Conservation (phyloP, 1,284 basidiomycete species). For the Ganoderma boninense region DNA sequence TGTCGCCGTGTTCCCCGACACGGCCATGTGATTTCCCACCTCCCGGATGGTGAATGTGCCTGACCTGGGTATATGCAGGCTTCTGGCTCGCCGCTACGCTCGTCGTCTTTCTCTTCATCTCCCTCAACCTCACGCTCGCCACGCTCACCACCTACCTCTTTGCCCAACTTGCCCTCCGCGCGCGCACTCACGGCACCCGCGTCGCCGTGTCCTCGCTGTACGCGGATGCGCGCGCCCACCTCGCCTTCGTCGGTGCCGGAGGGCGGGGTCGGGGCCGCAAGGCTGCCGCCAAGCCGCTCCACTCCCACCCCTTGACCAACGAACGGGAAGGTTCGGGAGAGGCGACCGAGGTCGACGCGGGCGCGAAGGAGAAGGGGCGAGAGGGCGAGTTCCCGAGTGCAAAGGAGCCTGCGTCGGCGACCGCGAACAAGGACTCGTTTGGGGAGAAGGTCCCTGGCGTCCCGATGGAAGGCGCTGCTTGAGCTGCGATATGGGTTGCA, state of each 20-base stretch:
- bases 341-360: not conserved
- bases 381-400: not conserved
- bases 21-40: not conserved
- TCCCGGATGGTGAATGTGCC: not conserved
- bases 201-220: constrained; percentile 18
- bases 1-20: not conserved
- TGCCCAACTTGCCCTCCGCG: constrained; percentile 20
- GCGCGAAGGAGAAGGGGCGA: not conserved
- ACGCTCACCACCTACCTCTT: constrained; percentile 23
- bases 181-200: constrained; percentile 20
- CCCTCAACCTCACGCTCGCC: constrained; percentile 25
- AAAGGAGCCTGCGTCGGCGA: not conserved
- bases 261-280: constrained; percentile 3
- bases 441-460: constrained; percentile 6
- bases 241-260: constrained; percentile 4
- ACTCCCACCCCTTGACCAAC: not conserved
- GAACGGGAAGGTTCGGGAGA: not conserved
- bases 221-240: constrained; percentile 20
- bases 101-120: constrained; percentile 63
- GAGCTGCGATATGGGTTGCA: not conserved
- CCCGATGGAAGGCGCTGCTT: not conserved
- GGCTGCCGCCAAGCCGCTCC: not conserved
- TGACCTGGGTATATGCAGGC: constrained; percentile 2
- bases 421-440: not conserved
- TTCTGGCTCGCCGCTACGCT: constrained; percentile 79